Evolutionary conservation across 1,139 yeast genomes (phyloP), one percentile per base, ranked within the genome.

Genomic region (Kazachstania sp.): DNA sequence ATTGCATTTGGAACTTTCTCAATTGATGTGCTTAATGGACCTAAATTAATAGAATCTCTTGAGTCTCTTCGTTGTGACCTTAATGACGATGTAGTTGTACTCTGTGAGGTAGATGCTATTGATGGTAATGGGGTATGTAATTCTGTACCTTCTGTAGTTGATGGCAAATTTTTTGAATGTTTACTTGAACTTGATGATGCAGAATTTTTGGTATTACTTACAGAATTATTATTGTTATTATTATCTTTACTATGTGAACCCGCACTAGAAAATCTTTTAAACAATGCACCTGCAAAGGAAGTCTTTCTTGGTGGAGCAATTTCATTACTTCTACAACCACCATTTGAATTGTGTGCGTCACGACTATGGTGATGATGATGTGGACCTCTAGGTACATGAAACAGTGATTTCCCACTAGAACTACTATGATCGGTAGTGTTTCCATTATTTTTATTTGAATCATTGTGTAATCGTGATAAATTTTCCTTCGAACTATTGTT

Each of bases 231-330:
- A 32, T 32, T 32, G 8, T 23, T 23, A 23, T 23, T 23, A 23
- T 23, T 23, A 23, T 23, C 28, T 23, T 23, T 23, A 15, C n/a
- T 19, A 12, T 37, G 36, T 43, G 39, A 38, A 29, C 40, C 37
- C 2, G 41, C 35, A 19, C 52, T 51, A 15, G 60, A 54, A 16
- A 58, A 41, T 44, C 56, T 52, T 45, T 58, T 59, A 20, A 59
- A 53, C 2, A 58, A 39, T 32, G 48, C 49, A 15, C 54, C 59
- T 1, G 64, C 61, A 45, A 59, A 55, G 1, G 64, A 59, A 23
- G 53, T 48, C 46, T 59, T 59, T 32, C 61, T 51, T 37, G 55
- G 46, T 16, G 54, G 49, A 31, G 50, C 23, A 26, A 39, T 37
- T n/a, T 46, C 47, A 13, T 26, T 8, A 28, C 32, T 30, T 11